Percentiles rank a stretch among this genome's conserved stretches.
Conservation (phyloP, 179 eudicot genomes). For the Nepenthes alata region DNA sequence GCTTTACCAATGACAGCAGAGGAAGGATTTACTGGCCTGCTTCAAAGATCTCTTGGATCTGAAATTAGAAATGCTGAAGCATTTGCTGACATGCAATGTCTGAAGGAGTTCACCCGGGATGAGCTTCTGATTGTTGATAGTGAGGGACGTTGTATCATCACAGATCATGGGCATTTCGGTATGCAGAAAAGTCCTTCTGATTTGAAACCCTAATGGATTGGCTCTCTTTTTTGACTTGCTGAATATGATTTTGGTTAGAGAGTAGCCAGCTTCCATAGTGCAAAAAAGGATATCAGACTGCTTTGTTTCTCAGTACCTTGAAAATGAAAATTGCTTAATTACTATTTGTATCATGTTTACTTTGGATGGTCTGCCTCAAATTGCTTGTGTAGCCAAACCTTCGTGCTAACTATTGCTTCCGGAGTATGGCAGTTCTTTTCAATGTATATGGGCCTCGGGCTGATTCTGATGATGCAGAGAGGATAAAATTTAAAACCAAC, state of each 20-base stretch:
- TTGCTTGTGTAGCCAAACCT: background rate
- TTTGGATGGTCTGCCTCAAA: background rate
- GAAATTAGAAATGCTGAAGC: constrained; percentile 21
- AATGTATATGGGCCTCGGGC: constrained; percentile 93
- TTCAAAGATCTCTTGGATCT: constrained; percentile 31
- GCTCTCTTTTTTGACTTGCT: no score
- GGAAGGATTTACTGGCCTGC: constrained; percentile 90
- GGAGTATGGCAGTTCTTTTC: constrained; percentile 59
- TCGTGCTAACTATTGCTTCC: background rate
- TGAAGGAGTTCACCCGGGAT: constrained; percentile 51
- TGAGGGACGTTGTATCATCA: constrained; percentile 88
- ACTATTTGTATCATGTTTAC: background rate
- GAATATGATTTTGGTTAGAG: no score
- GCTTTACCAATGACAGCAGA: constrained; percentile 77
- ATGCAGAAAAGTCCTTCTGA: constrained; percentile 10
- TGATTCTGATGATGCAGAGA: constrained; percentile 58
- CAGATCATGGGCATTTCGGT: constrained; percentile 98
- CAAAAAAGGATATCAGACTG: background rate
- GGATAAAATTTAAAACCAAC: constrained; percentile 59
- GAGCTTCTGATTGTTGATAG: constrained; percentile 71
- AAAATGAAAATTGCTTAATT: no score
- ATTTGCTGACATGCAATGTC: constrained; percentile 30
- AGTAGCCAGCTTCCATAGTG: background rate
- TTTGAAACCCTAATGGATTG: background rate
- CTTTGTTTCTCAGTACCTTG: background rate